Evolutionary conservation across 768 basidiomycete genomes (phyloP).

Genomic region (Clitopilus hobsonii): DNA sequence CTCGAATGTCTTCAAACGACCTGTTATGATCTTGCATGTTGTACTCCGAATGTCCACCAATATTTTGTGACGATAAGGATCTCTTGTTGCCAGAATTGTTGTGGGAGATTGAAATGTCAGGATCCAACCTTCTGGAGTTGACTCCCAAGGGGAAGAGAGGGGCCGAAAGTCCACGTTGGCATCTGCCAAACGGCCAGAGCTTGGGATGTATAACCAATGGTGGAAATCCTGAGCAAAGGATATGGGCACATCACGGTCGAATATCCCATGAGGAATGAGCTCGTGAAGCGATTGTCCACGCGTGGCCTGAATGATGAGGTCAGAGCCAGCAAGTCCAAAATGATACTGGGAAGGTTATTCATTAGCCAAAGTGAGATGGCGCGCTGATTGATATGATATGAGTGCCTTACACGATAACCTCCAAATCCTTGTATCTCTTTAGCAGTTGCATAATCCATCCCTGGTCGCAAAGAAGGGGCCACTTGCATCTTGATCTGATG

Average conservation of each 20-base stretch:
- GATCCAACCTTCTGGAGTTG: too few species aligned
- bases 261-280: constrained; percentile 24
- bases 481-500: constrained; percentile 29
- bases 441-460: constrained; percentile 30
- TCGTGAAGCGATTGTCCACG: constrained; percentile 18
- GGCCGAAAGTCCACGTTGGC: constrained; percentile 28
- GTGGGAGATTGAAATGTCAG: too few species aligned
- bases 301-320: constrained; percentile 26
- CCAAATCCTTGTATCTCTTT: neutral
- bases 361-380: too few species aligned
- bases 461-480: constrained; percentile 25
- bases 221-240: constrained; percentile 21
- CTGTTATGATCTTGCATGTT: constrained; percentile 17
- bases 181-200: neutral
- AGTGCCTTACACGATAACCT: neutral
- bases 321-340: constrained; percentile 17
- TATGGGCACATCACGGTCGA: constrained; percentile 24
- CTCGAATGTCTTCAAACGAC: constrained; percentile 16
- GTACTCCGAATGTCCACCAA: constrained; percentile 23
- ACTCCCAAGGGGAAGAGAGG: constrained; percentile 19
- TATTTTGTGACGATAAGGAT: too few species aligned
- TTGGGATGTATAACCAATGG: constrained; percentile 28
- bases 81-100: too few species aligned
- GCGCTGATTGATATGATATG: neutral
- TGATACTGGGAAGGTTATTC: constrained; percentile 21